Evolutionary conservation across 2,329 filamentous ascomycete genomes (phyloP).

Genomic region (Trichoderma semiorbis): DNA sequence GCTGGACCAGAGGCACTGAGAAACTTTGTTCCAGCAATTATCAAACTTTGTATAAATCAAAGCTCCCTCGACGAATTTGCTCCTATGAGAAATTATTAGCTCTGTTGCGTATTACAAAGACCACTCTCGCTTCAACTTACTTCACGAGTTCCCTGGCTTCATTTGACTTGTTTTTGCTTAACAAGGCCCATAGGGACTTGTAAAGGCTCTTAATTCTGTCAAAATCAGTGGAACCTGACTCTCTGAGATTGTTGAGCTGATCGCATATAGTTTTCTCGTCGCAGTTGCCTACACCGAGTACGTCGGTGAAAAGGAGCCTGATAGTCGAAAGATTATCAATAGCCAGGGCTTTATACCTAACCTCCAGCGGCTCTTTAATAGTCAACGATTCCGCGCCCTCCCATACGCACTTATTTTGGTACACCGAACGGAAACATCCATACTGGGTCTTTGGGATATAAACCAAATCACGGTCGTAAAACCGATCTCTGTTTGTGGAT

Average conservation of each 20-base stretch:
- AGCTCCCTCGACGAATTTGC: not conserved
- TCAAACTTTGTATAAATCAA: not conserved
- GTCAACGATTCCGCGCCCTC: not conserved
- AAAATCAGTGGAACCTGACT: not conserved
- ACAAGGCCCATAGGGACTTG: not conserved
- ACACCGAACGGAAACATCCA: too few species aligned
- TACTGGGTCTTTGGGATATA: not conserved
- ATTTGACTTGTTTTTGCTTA: not conserved
- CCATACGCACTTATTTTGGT: not conserved
- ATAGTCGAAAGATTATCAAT: not conserved
- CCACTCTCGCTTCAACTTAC: not conserved
- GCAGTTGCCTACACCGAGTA: not conserved
- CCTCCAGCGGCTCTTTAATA: not conserved
- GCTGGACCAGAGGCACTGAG: not conserved
- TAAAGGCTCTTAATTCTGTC: not conserved
- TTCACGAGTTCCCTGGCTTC: not conserved
- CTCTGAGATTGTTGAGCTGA: not conserved
- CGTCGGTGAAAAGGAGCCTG: not conserved
- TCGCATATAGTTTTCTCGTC: not conserved
- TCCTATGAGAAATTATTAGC: not conserved
- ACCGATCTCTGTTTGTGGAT: too few species aligned
- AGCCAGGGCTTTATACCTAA: not conserved
- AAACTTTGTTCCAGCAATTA: not conserved
- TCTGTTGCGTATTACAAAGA: not conserved
- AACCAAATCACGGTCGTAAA: not conserved